These are phyloP conservation scores for Cyclostephanos tholiformis DNA, from an alignment of 108 stramenopile genomes.

Conservation along the genomic window DNA sequence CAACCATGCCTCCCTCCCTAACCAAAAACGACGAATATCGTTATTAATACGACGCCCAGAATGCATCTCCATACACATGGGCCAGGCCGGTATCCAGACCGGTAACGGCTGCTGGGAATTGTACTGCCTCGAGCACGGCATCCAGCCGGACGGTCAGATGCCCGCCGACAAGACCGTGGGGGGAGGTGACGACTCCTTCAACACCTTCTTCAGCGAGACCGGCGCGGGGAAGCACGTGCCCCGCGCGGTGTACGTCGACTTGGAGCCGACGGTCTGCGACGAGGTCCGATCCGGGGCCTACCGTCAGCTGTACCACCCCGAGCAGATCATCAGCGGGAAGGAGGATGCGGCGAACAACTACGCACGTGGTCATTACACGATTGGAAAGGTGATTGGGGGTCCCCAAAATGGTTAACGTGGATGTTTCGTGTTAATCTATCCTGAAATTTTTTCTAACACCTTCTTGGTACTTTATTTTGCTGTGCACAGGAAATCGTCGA, in stretches of 20 bases:
- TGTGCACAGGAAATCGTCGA: slow-evolving; percentile 90
- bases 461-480: background rate
- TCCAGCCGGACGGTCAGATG: slow-evolving; percentile 95
- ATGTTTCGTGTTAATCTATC: too few species aligned
- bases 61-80: slow-evolving; percentile 90
- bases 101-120: slow-evolving; percentile 99
- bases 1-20: slow-evolving; percentile 5
- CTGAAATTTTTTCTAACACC: too few species aligned
- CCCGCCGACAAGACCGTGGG: slow-evolving; percentile 79
- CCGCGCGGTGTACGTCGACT: slow-evolving; percentile 96
- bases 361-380: slow-evolving; percentile 99
- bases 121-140: slow-evolving; percentile 98
- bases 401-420: too few species aligned
- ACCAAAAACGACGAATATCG: too few species aligned
- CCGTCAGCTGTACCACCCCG: slow-evolving; percentile 97
- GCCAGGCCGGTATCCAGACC: slow-evolving; percentile 96
- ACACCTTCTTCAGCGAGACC: slow-evolving; percentile 99
- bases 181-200: slow-evolving; percentile 89
- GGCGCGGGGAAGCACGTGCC: slow-evolving; percentile 98
- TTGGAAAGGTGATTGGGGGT: slow-evolving; percentile 72
- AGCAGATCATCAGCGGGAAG: slow-evolving; percentile 99
- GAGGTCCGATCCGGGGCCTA: slow-evolving; percentile 91
- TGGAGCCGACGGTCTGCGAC: slow-evolving; percentile 98
- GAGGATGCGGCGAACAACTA: slow-evolving; percentile 99
- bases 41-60: too few species aligned